These are phyloP conservation scores for Alternaria ethzedia DNA, from an alignment of 2,329 filamentous ascomycete genomes.

Conservation along the genomic window DNA sequence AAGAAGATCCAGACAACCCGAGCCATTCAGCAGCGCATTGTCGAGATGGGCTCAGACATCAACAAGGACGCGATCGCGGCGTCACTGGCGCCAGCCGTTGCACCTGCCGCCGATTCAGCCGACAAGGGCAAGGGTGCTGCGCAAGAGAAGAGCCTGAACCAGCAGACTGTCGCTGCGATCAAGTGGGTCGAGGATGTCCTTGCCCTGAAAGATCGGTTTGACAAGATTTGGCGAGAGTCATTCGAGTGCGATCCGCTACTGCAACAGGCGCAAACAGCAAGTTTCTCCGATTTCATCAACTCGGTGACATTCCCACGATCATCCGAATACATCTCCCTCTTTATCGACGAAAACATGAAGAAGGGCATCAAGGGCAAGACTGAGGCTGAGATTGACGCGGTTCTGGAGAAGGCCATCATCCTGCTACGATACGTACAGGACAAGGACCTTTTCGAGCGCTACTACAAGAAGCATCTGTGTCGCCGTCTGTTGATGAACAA, in stretches of 20 bases:
- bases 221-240: slow-evolving; percentile 74
- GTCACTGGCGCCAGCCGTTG: slow-evolving; percentile 60
- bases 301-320: slow-evolving; percentile 71
- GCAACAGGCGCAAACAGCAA: slow-evolving; percentile 82
- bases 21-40: slow-evolving; percentile 75
- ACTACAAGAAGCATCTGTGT: slow-evolving; percentile 97
- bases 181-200: slow-evolving; percentile 96
- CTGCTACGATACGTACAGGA: slow-evolving; percentile 88
- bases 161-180: slow-evolving; percentile 85
- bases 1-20: slow-evolving; percentile 73
- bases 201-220: slow-evolving; percentile 85
- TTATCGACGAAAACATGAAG: slow-evolving; percentile 96
- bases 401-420: slow-evolving; percentile 88
- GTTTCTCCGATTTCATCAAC: slow-evolving; percentile 94
- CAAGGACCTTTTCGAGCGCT: slow-evolving; percentile 93
- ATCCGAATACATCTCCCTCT: slow-evolving; percentile 92
- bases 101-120: slow-evolving; percentile 53
- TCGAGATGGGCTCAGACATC: slow-evolving; percentile 81
- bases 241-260: slow-evolving; percentile 78
- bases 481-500: slow-evolving; percentile 86
- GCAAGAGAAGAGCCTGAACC: slow-evolving; percentile 65
- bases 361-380: slow-evolving; percentile 92
- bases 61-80: slow-evolving; percentile 69
- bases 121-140: slow-evolving; percentile 55
- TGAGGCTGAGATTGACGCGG: slow-evolving; percentile 80